Conservation (phyloP, 768 basidiomycete species). For the Rhodosporidiobolus odoratus region DNA sequence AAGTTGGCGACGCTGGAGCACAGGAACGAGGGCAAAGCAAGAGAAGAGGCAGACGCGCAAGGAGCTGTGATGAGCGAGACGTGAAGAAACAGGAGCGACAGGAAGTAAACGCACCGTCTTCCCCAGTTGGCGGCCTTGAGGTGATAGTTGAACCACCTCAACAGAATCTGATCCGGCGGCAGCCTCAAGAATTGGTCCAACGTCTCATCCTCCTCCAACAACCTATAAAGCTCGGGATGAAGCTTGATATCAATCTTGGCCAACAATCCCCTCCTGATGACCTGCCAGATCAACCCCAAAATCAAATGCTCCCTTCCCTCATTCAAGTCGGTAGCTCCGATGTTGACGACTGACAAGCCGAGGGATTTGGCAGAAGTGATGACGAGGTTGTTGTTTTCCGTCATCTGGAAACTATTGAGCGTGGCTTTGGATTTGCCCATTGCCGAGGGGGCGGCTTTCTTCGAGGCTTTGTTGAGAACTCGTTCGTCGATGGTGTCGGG, state of each 20-base stretch:
- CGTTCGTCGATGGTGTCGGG: conserved; percentile 98
- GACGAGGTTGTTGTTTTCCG: conserved; percentile 99
- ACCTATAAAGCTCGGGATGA: conserved; percentile 90
- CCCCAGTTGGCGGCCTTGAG: conserved; percentile 91
- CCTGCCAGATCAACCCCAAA: conserved; percentile 96
- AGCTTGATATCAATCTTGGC: conserved; percentile 96
- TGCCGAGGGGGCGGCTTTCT: conserved; percentile 46
- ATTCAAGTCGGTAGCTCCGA: conserved; percentile 84
- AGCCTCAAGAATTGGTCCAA: conserved; percentile 87
- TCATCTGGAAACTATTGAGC: conserved; percentile 97
- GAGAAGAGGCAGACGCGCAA: no score
- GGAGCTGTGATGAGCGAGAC: background rate
- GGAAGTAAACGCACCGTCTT: conserved; percentile 56
- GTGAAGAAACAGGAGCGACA: background rate
- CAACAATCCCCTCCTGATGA: conserved; percentile 88
- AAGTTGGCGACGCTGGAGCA: conserved; percentile 83
- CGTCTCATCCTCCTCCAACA: conserved; percentile 95
- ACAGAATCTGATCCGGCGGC: conserved; percentile 91
- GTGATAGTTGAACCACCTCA: conserved; percentile 99
- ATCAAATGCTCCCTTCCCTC: conserved; percentile 95
- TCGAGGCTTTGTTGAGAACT: conserved; percentile 83
- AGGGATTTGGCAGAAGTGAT: conserved; percentile 97
- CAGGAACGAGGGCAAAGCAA: no score
- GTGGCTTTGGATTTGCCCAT: conserved; percentile 34
- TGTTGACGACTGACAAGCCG: conserved; percentile 97